A percentile compares a stretch with the other conserved stretches of the same genome.
phyloP scores from a whole-genome alignment of 2,329 filamentous ascomycete genomes.

The Botrytis elliptica region DNA sequence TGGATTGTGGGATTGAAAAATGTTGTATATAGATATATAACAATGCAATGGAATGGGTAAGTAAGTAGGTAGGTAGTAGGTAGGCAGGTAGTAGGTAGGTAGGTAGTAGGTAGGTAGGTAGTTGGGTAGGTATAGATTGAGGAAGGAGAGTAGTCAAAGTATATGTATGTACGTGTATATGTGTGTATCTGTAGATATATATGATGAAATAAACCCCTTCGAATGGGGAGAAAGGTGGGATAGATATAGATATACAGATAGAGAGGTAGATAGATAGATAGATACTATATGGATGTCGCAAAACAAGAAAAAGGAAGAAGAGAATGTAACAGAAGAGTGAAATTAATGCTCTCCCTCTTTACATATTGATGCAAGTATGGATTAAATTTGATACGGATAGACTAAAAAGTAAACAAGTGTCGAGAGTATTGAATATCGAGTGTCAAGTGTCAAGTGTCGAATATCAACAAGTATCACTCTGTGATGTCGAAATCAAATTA shows the following conservation, averaged over 20 bases:
- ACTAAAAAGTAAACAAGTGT: background rate
- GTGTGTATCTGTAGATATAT: background rate
- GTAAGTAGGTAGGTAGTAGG: background rate
- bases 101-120: background rate
- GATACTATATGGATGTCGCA: background rate
- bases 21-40: background rate
- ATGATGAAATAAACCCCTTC: background rate
- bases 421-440: background rate
- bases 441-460: background rate
- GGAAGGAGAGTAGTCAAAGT: background rate
- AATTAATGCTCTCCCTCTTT: slow-evolving; percentile 2
- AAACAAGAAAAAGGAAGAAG: slow-evolving; percentile 7
- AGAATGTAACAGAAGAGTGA: background rate
- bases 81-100: background rate
- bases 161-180: background rate
- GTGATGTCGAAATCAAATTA: background rate
- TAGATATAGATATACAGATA: background rate
- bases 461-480: background rate
- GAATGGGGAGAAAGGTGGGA: background rate
- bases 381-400: background rate
- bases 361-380: background rate
- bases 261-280: background rate
- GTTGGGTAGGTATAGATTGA: background rate
- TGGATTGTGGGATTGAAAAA: background rate
- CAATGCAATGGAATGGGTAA: background rate